Conservation (phyloP, 306 rosid species). For the Castanopsis chinensis region DNA sequence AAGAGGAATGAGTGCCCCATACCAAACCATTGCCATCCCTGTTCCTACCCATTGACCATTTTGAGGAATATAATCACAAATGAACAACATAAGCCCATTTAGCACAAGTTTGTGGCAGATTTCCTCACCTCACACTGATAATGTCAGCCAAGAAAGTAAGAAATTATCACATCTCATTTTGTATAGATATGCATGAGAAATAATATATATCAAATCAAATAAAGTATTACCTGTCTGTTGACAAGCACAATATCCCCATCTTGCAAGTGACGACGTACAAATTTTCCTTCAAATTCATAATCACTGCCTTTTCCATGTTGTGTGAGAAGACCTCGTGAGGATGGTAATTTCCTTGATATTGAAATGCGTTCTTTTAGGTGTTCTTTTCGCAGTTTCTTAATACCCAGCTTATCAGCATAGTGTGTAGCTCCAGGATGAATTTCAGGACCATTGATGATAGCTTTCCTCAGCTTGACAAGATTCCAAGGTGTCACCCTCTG, state of each 20-base stretch:
- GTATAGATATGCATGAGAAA: background rate
- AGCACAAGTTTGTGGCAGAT: background rate
- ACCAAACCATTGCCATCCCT: too few species aligned
- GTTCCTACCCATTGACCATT: too few species aligned
- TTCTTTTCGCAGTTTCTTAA: conserved; percentile 37
- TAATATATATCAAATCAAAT: conserved; percentile 17
- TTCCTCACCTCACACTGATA: background rate
- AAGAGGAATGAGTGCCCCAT: too few species aligned
- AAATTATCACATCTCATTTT: background rate
- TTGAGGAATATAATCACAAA: background rate
- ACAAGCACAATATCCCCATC: conserved; percentile 97
- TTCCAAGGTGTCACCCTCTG: conserved; percentile 96
- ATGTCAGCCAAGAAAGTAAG: background rate
- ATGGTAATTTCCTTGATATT: conserved; percentile 63
- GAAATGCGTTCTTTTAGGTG: conserved; percentile 40
- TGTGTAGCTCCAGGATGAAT: conserved; percentile 92
- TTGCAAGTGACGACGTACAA: conserved; percentile 82
- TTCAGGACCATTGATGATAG: conserved; percentile 74
- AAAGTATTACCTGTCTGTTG: conserved; percentile 76
- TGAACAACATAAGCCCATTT: background rate
- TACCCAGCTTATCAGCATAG: conserved; percentile 55
- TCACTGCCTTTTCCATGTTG: conserved; percentile 60
- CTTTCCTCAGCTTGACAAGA: conserved; percentile 60
- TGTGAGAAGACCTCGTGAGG: conserved; percentile 67
- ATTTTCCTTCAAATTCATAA: conserved; percentile 74